phyloP scores from a whole-genome alignment of 2,329 filamentous ascomycete genomes.

The Endoconidiophora polonica region DNA sequence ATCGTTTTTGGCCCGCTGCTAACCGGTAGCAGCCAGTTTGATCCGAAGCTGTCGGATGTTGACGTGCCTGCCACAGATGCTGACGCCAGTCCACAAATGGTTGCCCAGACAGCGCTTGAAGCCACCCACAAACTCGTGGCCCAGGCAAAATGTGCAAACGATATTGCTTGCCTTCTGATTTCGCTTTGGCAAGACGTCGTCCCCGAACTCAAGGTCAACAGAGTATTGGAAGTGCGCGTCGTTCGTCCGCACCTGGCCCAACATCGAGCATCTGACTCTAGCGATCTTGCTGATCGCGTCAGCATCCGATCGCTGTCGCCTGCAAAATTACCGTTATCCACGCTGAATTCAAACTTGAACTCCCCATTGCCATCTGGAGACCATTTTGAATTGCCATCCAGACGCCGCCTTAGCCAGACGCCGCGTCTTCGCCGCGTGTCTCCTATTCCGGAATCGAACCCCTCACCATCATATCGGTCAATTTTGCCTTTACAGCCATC shows the following conservation, averaged over 20 bases:
- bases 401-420: not conserved
- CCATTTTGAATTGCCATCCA: too few relatives aligned
- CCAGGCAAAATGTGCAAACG: slow-evolving; percentile 41
- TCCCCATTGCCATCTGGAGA: too few relatives aligned
- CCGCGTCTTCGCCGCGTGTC: slow-evolving; percentile 1
- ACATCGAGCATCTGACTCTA: too few relatives aligned
- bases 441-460: slow-evolving; percentile 5
- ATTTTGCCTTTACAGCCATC: too few relatives aligned
- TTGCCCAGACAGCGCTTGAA: not conserved
- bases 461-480: not conserved
- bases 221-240: slow-evolving; percentile 6
- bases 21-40: slow-evolving; percentile 24
- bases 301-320: too few relatives aligned
- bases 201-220: slow-evolving; percentile 7
- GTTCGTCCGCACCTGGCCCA: not conserved
- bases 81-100: not conserved
- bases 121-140: slow-evolving; percentile 23
- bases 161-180: slow-evolving; percentile 48
- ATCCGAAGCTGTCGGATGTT: not conserved
- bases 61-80: not conserved
- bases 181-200: slow-evolving; percentile 41
- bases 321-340: too few relatives aligned
- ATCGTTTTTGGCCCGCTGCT: slow-evolving; percentile 50
- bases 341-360: too few relatives aligned
- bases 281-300: too few relatives aligned